Conservation (phyloP, 2,329 filamentous ascomycete genomes). For the Plenodomus lindquistii region DNA sequence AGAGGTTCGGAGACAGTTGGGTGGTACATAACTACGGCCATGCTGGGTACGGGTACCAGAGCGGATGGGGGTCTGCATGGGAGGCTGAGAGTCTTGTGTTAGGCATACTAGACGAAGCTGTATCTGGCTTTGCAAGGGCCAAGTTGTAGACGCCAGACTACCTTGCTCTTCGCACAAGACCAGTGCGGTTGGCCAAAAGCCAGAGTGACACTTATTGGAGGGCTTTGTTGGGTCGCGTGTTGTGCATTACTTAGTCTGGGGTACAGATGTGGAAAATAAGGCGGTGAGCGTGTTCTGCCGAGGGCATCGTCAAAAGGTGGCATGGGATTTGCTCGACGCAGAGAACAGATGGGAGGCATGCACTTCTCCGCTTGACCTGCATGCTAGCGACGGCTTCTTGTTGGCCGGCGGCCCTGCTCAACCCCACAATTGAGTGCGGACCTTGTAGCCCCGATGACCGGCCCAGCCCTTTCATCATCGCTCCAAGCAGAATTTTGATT, state of each 20-base stretch:
- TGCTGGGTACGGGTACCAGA: constrained; percentile 73
- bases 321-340: not conserved
- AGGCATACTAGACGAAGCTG: constrained; percentile 19
- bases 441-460: constrained; percentile 28
- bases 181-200: too few relatives aligned
- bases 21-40: constrained; percentile 85
- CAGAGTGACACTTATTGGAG: not conserved
- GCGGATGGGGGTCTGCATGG: constrained; percentile 48
- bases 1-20: constrained; percentile 63
- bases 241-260: not conserved
- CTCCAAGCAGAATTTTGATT: constrained; percentile 33
- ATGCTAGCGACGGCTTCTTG: constrained; percentile 2
- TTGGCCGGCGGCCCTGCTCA: constrained; percentile 8
- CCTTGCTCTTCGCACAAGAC: too few relatives aligned
- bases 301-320: not conserved
- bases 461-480: constrained; percentile 43
- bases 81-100: constrained; percentile 47
- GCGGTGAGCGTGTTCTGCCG: not conserved
- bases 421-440: constrained; percentile 13
- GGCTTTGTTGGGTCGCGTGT: not conserved
- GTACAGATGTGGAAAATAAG: not conserved
- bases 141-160: constrained; percentile 4
- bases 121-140: constrained; percentile 1
- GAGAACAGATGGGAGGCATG: not conserved
- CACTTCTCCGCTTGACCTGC: constrained; percentile 12